Evolutionary conservation across 2,329 filamentous ascomycete genomes (phyloP).

Genomic region (Leptographium flavum): DNA sequence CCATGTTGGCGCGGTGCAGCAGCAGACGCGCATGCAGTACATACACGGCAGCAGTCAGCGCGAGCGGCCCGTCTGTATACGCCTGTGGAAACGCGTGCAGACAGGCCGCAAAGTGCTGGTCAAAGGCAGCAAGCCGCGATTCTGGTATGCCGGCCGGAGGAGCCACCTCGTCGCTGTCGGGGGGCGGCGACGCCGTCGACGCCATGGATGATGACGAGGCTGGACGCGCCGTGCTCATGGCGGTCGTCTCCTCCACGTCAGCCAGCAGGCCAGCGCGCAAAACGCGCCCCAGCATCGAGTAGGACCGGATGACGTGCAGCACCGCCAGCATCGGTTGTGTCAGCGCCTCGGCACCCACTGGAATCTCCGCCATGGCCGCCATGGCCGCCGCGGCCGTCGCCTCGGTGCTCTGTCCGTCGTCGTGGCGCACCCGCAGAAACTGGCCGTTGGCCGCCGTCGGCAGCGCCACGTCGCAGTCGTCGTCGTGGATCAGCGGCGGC

Average conservation of each 20-base stretch:
- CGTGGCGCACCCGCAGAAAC: slow-evolving; percentile 42
- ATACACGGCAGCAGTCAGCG: slow-evolving; percentile 49
- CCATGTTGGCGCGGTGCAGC: slow-evolving; percentile 79
- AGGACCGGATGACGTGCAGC: slow-evolving; percentile 68
- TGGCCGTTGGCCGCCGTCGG: slow-evolving; percentile 69
- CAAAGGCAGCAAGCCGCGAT: slow-evolving; percentile 60
- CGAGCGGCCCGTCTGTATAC: no score
- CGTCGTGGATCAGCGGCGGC: slow-evolving; percentile 71
- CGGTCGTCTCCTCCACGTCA: neutral
- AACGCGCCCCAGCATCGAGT: slow-evolving; percentile 60
- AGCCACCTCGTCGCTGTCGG: neutral
- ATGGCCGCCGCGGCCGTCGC: no score
- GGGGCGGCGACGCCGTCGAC: neutral
- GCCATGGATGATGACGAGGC: neutral
- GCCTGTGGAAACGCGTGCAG: slow-evolving; percentile 56
- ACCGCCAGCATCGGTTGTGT: slow-evolving; percentile 63
- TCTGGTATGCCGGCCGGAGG: slow-evolving; percentile 48
- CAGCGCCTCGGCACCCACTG: slow-evolving; percentile 36
- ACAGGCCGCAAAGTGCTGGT: slow-evolving; percentile 65
- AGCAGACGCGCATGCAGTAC: slow-evolving; percentile 74
- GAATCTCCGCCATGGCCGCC: slow-evolving; percentile 19
- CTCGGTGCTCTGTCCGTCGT: no score
- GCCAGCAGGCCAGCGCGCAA: neutral
- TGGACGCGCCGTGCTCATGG: neutral
- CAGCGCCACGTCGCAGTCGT: slow-evolving; percentile 72